Evolutionary conservation across 352 stramenopile species (phyloP).

Genomic region (Phytophthora lateralis): DNA sequence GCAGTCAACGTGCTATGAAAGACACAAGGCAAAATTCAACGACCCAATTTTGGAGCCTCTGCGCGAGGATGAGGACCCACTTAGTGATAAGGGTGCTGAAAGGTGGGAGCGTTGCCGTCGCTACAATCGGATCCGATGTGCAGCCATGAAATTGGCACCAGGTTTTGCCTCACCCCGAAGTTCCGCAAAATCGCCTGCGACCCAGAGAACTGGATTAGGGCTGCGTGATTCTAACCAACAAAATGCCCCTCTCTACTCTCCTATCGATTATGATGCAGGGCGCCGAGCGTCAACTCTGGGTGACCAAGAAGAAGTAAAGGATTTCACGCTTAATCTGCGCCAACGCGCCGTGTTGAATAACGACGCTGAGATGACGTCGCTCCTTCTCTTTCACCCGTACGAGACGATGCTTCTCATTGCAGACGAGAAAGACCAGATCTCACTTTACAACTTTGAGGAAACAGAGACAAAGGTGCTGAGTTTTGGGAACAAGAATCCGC

Average conservation of each 20-base stretch:
- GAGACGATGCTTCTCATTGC: slow-evolving; percentile 94
- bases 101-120: slow-evolving; percentile 65
- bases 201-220: slow-evolving; percentile 9
- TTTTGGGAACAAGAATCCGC: slow-evolving; percentile 87
- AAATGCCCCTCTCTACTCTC: slow-evolving; percentile 33
- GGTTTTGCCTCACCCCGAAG: slow-evolving; percentile 51
- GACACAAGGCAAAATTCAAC: slow-evolving; percentile 76
- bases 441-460: slow-evolving; percentile 95
- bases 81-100: slow-evolving; percentile 77
- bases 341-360: slow-evolving; percentile 93
- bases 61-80: slow-evolving; percentile 74
- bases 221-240: slow-evolving; percentile 19
- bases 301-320: slow-evolving; percentile 73
- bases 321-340: slow-evolving; percentile 87
- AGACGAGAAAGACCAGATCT: slow-evolving; percentile 94
- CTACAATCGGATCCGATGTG: slow-evolving; percentile 65
- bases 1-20: slow-evolving; percentile 68
- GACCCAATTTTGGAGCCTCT: slow-evolving; percentile 66
- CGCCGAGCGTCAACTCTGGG: slow-evolving; percentile 28
- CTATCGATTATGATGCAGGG: slow-evolving; percentile 36
- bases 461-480: slow-evolving; percentile 80
- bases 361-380: slow-evolving; percentile 93
- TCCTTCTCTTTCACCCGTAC: slow-evolving; percentile 97
- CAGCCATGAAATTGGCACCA: slow-evolving; percentile 63
- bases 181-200: slow-evolving; percentile 19